Conservation (phyloP, 129 eudicot genomes). For the Glebionis coronaria region DNA sequence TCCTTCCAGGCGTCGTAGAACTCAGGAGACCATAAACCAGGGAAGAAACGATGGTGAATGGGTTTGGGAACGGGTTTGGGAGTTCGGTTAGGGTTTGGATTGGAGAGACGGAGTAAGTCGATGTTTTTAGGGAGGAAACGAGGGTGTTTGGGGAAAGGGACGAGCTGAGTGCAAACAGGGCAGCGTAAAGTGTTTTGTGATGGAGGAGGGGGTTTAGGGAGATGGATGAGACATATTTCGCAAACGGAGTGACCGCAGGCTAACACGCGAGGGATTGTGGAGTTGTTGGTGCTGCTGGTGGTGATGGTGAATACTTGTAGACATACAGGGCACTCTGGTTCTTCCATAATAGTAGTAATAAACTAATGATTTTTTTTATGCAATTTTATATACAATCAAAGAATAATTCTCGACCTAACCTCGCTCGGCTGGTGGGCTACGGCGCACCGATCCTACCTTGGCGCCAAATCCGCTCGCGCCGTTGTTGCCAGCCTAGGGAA, state of each 20-base stretch:
- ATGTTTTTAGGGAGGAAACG: conserved; percentile 82
- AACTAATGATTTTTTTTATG: too few relatives aligned
- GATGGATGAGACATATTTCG: conserved; percentile 54
- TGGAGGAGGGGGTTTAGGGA: conserved; percentile 56
- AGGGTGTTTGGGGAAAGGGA: conserved; percentile 41
- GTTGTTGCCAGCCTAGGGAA: too few relatives aligned
- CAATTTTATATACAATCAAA: too few relatives aligned
- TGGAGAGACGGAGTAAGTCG: conserved; percentile 63
- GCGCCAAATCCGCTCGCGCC: too few relatives aligned
- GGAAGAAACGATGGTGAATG: conserved; percentile 16
- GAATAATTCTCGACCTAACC: too few relatives aligned
- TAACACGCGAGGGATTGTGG: conserved; percentile 73
- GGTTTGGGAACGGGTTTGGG: conserved; percentile 18
- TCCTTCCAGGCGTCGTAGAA: conserved; percentile 51
- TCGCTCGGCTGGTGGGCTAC: too few relatives aligned
- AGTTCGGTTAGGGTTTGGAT: neutral
- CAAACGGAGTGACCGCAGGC: conserved; percentile 85
- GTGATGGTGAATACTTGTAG: conserved; percentile 52
- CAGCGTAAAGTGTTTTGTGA: conserved; percentile 65
- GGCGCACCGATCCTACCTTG: too few relatives aligned
- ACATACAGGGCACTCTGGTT: conserved; percentile 68
- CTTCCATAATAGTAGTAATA: neutral
- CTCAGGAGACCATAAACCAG: conserved; percentile 53
- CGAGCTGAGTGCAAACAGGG: conserved; percentile 78
- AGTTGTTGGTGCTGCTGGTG: conserved; percentile 22